Evolutionary conservation across 495 filamentous ascomycete species (phyloP).

Genomic region (Xanthoparmelia taractica): DNA sequence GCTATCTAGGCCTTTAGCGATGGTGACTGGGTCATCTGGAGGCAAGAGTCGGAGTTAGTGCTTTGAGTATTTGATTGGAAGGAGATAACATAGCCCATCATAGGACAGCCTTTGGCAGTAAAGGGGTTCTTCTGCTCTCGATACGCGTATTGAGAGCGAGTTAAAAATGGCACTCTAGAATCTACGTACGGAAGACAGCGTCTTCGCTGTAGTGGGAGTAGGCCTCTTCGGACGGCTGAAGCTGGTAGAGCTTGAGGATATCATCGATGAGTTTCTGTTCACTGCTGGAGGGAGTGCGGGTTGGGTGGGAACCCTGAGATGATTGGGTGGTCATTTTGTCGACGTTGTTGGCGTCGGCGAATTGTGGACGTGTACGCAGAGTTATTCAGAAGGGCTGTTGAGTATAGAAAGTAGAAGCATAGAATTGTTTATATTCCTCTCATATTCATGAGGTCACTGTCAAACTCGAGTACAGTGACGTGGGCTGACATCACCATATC

Average conservation of each 20-base stretch:
- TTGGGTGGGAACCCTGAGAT: slow-evolving; percentile 10
- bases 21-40: slow-evolving; percentile 26
- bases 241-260: slow-evolving; percentile 21
- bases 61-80: background rate
- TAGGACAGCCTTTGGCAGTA: no score
- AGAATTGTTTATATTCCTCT: no score
- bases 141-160: background rate
- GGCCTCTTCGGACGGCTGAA: slow-evolving; percentile 14
- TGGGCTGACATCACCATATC: slow-evolving; percentile 1
- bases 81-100: slow-evolving; percentile 1
- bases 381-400: background rate
- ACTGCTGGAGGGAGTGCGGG: slow-evolving; percentile 1
- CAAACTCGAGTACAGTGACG: background rate
- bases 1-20: slow-evolving; percentile 26
- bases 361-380: background rate
- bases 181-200: slow-evolving; percentile 1
- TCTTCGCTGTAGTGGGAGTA: slow-evolving; percentile 12
- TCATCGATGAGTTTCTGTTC: slow-evolving; percentile 20
- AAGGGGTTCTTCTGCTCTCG: background rate
- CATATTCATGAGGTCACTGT: background rate
- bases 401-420: no score
- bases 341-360: background rate
- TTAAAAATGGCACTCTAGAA: background rate
- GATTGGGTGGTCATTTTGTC: slow-evolving; percentile 12
- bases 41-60: slow-evolving; percentile 12